Base-by-base conservation (phyloP, 1,284 basidiomycete genomes). In the Sporisorium exsertum region DNA sequence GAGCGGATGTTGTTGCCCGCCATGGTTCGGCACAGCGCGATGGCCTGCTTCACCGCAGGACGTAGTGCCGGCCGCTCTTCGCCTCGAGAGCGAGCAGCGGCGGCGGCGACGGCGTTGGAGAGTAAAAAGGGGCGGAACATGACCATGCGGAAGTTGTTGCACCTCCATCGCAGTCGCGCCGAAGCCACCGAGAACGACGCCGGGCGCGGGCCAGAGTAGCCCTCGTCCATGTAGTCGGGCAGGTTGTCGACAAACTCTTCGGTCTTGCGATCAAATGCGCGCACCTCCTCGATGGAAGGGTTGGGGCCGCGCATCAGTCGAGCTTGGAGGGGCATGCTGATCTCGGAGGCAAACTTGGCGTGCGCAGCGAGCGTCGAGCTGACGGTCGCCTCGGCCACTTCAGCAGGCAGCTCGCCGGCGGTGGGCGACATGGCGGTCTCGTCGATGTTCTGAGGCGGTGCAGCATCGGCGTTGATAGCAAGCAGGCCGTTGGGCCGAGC, bases 91-190 rank as follows among this genome's bases (percentile, higher is more conserved):
- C 74, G 59, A 12, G 74, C 74, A 27, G 70, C 58, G 16, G 74
- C 70, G 18, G 74, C 74, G 16, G 69, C 63, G 7, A 77, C 69
- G 2, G 74, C 70, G 26, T 64, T 69, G 9, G 74, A 77, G 15
- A 77, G 74, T 57, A 77, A 45, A 60, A 77, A 77, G 24, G 74
- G 74, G 33, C 74, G 62, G 66, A 77, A 77, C 66, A 72, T 77
- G 60, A 77, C 68, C 74, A 77, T 77, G 50, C 74, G 69, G 46
- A 77, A 72, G 66, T 77, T 77, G 63, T 72, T 72, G 70, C 69
- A 72, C 45, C 70, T 64, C 74, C 74, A 77, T 40, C 74, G 62
- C 24, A 77, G 50, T 12, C 70, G 65, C 2, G 64, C 71, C 37
- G 74, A 65, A n/a, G 74, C 69, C 2, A 72, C 65, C 35, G 66